Evolutionary conservation across 2,329 filamentous ascomycete genomes (phyloP).

Genomic region (Blumeria hordei): DNA sequence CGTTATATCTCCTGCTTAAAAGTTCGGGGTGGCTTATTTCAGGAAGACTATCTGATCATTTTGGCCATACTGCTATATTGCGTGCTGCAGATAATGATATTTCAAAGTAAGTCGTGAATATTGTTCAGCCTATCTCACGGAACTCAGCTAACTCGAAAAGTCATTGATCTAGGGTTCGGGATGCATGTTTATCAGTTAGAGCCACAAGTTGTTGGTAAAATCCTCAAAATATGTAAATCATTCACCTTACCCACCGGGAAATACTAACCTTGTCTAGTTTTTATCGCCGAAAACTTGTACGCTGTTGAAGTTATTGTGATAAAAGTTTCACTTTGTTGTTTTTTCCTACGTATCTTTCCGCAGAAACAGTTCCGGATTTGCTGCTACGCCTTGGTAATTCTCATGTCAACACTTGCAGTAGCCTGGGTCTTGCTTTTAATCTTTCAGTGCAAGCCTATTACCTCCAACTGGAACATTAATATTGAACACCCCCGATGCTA

Average conservation of each 20-base stretch:
- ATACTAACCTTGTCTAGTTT: slow-evolving; percentile 7
- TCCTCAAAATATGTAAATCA: background rate
- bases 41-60: background rate
- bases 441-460: slow-evolving; percentile 19
- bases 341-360: slow-evolving; percentile 21
- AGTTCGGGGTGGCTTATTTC: background rate
- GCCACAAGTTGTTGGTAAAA: too few relatives aligned
- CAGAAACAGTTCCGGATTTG: slow-evolving; percentile 11
- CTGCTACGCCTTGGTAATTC: slow-evolving; percentile 15
- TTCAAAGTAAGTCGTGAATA: background rate
- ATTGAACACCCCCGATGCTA: background rate
- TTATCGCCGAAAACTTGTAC: slow-evolving; percentile 18
- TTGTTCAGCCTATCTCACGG: too few relatives aligned
- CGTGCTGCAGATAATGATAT: background rate
- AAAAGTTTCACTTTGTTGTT: slow-evolving; percentile 20
- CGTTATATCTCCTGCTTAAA: background rate
- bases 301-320: slow-evolving; percentile 17
- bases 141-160: background rate
- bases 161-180: background rate
- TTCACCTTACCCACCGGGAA: background rate
- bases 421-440: slow-evolving; percentile 15
- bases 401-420: slow-evolving; percentile 14
- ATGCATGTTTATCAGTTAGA: background rate
- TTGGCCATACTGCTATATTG: background rate
- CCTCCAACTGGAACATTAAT: slow-evolving; percentile 17